Percentiles rank a stretch among this genome's conserved stretches.
phyloP scores from a whole-genome alignment of 2,329 filamentous ascomycete species.

The Claviceps sorghi region DNA sequence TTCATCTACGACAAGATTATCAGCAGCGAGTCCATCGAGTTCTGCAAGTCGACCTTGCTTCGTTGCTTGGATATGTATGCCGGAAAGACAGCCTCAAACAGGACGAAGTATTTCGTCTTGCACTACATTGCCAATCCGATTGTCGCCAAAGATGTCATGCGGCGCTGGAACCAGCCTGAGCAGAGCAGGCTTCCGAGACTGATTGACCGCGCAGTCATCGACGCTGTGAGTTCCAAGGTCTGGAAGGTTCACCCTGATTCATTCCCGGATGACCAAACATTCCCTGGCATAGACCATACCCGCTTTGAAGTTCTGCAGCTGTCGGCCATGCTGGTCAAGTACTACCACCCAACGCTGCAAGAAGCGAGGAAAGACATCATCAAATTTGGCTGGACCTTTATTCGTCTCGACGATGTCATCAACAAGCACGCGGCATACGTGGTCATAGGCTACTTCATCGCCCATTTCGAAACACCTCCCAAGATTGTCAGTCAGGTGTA shows the following conservation, averaged over 20 bases:
- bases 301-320: constrained; percentile 92
- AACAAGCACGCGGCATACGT: constrained; percentile 98
- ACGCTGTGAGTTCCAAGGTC: constrained; percentile 79
- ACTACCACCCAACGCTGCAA: constrained; percentile 74
- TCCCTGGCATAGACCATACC: constrained; percentile 84
- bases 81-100: constrained; percentile 63
- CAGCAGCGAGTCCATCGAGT: constrained; percentile 68
- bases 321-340: constrained; percentile 89
- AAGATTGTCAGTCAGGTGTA: constrained; percentile 97
- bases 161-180: constrained; percentile 52
- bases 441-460: constrained; percentile 93
- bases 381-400: constrained; percentile 98
- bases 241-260: constrained; percentile 85
- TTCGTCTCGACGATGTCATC: constrained; percentile 94
- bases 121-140: constrained; percentile 92
- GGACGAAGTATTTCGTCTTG: constrained; percentile 83
- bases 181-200: constrained; percentile 49
- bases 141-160: constrained; percentile 89
- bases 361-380: constrained; percentile 96
- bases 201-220: constrained; percentile 75
- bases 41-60: constrained; percentile 68
- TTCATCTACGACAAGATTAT: constrained; percentile 83
- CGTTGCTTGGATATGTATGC: constrained; percentile 82
- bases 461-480: constrained; percentile 85
- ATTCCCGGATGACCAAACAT: constrained; percentile 65